A percentile compares a stretch with the other conserved stretches of the same genome.
Conservation (phyloP, 495 filamentous ascomycete species). For the Aspergillus haitiensis region DNA sequence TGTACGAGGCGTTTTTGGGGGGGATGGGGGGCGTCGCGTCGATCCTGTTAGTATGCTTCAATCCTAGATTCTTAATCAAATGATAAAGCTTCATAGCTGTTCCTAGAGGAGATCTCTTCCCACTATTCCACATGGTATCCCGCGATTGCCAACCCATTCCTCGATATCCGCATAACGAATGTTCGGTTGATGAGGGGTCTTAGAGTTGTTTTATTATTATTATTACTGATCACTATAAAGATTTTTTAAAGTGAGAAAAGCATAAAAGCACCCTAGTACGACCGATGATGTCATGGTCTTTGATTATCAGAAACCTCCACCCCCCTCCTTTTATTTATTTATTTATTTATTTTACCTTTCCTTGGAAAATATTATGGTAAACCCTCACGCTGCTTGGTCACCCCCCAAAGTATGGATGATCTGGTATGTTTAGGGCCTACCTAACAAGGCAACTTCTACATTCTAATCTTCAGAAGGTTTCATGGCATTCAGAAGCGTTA, state of each 20-base stretch:
- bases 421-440: conserved; percentile 25
- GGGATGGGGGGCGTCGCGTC: conserved; percentile 11
- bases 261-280: neutral
- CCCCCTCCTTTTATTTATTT: neutral
- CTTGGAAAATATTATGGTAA: conserved; percentile 1
- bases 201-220: conserved; percentile 2
- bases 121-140: conserved; percentile 27
- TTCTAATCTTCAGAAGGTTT: conserved; percentile 22
- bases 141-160: conserved; percentile 21
- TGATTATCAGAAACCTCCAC: neutral
- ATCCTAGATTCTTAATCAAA: neutral
- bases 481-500: conserved; percentile 4
- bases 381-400: conserved; percentile 24
- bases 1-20: neutral
- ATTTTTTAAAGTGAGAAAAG: neutral
- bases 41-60: conserved; percentile 7
- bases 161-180: conserved; percentile 17
- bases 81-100: neutral
- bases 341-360: neutral
- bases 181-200: conserved; percentile 13
- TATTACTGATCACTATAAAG: neutral
- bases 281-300: conserved; percentile 24
- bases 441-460: conserved; percentile 45
- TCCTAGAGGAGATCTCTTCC: conserved; percentile 18
- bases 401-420: conserved; percentile 17